Evolutionary conservation across 2,329 filamentous ascomycete species (phyloP).

Genomic region (Westerdykella aurantiaca): DNA sequence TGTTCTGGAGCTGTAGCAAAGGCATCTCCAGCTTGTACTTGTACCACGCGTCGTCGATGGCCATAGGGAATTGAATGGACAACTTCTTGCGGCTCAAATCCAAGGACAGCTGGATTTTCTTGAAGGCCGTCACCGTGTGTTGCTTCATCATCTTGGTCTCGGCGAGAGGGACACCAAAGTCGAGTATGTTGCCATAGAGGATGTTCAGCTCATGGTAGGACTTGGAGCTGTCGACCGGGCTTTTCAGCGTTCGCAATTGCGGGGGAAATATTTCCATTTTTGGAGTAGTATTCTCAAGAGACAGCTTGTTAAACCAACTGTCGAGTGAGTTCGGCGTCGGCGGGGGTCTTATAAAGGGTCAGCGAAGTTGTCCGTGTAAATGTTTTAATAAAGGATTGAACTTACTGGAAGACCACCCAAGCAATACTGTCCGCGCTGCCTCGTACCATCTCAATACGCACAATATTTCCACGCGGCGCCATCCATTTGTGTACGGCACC

Average conservation of each 20-base stretch:
- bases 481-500: conserved; percentile 19
- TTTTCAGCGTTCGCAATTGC: conserved; percentile 9
- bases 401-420: conserved; percentile 23
- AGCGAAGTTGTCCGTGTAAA: neutral
- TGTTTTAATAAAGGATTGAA: neutral
- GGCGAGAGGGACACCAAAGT: conserved; percentile 57
- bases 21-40: conserved; percentile 43
- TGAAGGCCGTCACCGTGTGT: conserved; percentile 39
- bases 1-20: conserved; percentile 41
- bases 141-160: conserved; percentile 56
- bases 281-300: too few species aligned
- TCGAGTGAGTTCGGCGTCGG: neutral
- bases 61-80: conserved; percentile 41
- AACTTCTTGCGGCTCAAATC: conserved; percentile 43
- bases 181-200: conserved; percentile 42
- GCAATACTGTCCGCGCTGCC: conserved; percentile 9
- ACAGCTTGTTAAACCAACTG: too few species aligned
- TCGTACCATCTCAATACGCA: conserved; percentile 23
- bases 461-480: conserved; percentile 21
- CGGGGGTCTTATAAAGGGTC: conserved; percentile 11
- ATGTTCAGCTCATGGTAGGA: conserved; percentile 22
- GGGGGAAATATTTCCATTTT: conserved; percentile 5
- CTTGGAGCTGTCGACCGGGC: conserved; percentile 18
- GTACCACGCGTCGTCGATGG: conserved; percentile 7
- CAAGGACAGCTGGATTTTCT: conserved; percentile 34